Evolutionary conservation across 2,329 filamentous ascomycete genomes (phyloP).

Genomic region (Paramyrothecium sp.): DNA sequence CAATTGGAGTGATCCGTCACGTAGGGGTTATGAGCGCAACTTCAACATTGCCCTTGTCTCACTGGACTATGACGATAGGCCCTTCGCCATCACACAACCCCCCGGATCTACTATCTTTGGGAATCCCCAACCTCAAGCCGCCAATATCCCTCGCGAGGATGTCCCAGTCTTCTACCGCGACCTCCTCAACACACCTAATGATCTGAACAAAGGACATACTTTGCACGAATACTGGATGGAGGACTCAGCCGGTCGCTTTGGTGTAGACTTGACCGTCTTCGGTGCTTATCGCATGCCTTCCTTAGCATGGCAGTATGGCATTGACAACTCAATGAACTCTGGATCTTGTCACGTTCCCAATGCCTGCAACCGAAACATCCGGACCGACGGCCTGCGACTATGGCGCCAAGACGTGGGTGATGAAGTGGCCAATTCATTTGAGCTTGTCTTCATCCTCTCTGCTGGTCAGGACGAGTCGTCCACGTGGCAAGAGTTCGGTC

Average conservation of each 20-base stretch:
- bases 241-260: conserved; percentile 50
- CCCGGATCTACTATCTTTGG: conserved; percentile 46
- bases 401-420: conserved; percentile 53
- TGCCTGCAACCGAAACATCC: conserved; percentile 44
- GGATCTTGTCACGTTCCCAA: conserved; percentile 41
- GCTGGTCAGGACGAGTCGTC: conserved; percentile 54
- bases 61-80: conserved; percentile 48
- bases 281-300: conserved; percentile 49
- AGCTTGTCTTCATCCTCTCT: conserved; percentile 53
- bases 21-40: conserved; percentile 45
- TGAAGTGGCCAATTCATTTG: conserved; percentile 42
- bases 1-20: conserved; percentile 43
- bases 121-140: conserved; percentile 44
- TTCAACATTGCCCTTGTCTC: conserved; percentile 55
- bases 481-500: conserved; percentile 56
- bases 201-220: conserved; percentile 49
- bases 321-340: conserved; percentile 47
- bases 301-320: conserved; percentile 47
- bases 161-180: conserved; percentile 50
- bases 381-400: conserved; percentile 45
- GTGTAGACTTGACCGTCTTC: conserved; percentile 51
- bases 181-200: conserved; percentile 46
- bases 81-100: conserved; percentile 46
- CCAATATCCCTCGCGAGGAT: conserved; percentile 39
- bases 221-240: conserved; percentile 59